A percentile compares a stretch with the other conserved stretches of the same genome.
Conservation (phyloP, 331 rosid species). For the Malus hybrid region DNA sequence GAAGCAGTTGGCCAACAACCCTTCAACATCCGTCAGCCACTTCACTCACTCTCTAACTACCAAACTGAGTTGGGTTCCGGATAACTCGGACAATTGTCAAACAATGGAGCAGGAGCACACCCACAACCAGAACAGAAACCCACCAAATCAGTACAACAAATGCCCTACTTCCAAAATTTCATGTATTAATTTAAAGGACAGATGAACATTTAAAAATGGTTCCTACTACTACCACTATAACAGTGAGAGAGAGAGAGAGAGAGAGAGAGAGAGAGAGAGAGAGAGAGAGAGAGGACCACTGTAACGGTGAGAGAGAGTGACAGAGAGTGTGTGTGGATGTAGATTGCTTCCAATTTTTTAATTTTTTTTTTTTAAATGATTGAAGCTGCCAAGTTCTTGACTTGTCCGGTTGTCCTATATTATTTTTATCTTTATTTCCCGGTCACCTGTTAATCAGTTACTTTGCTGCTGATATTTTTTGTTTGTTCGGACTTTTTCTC, state of each 20-base stretch:
- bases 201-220: not conserved
- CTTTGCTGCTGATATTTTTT: not conserved
- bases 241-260: too few relatives aligned
- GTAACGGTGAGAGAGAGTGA: too few relatives aligned
- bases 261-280: too few relatives aligned
- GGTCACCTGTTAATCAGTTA: too few relatives aligned
- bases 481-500: not conserved
- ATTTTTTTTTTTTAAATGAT: not conserved
- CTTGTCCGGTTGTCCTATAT: not conserved
- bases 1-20: constrained; percentile 16
- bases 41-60: not conserved
- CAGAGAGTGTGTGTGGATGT: not conserved
- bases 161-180: too few relatives aligned
- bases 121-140: not conserved
- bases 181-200: too few relatives aligned
- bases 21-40: constrained; percentile 8
- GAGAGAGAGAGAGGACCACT: too few relatives aligned
- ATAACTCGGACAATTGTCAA: not conserved
- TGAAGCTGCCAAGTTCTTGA: not conserved
- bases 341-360: not conserved
- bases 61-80: not conserved
- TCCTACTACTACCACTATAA: too few relatives aligned
- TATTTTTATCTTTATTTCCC: not conserved
- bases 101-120: not conserved
- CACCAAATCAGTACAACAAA: not conserved